A percentile compares a stretch with the other conserved stretches of the same genome.
These are phyloP conservation scores for Trifolium pratense DNA, from an alignment of 306 rosid species.

Conservation along the genomic window DNA sequence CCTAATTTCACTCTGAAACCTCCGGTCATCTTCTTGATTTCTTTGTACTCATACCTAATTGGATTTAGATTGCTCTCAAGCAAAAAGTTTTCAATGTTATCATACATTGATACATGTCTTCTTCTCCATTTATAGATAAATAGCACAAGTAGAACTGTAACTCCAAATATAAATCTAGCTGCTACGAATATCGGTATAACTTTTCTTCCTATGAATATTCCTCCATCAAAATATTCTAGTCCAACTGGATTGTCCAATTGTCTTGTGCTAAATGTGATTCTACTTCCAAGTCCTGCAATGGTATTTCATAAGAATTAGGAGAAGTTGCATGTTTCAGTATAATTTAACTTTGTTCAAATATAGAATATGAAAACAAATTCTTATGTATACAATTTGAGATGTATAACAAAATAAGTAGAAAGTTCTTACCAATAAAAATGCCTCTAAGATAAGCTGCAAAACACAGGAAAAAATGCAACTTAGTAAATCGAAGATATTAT, in stretches of 20 bases:
- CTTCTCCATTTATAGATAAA: slow-evolving; percentile 28
- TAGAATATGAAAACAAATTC: neutral
- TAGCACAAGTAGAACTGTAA: neutral
- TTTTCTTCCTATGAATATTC: slow-evolving; percentile 31
- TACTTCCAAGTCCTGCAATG: slow-evolving; percentile 18
- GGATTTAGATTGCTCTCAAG: neutral
- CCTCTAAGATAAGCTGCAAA: slow-evolving; percentile 44
- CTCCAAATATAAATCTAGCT: slow-evolving; percentile 15
- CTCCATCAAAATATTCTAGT: slow-evolving; percentile 36
- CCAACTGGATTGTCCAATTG: slow-evolving; percentile 32
- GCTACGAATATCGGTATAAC: neutral
- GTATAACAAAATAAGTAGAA: neutral
- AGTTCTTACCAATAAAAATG: slow-evolving; percentile 34
- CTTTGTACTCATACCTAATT: slow-evolving; percentile 26
- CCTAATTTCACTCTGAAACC: slow-evolving; percentile 25
- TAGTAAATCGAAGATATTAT: neutral
- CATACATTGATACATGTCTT: slow-evolving; percentile 32
- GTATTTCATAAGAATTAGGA: slow-evolving; percentile 3
- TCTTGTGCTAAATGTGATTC: slow-evolving; percentile 28
- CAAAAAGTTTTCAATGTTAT: slow-evolving; percentile 28
- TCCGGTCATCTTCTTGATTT: slow-evolving; percentile 25
- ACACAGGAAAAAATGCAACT: neutral
- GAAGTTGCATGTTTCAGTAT: neutral
- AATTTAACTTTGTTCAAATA: too few species aligned
- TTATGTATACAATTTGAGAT: neutral